These are phyloP conservation scores for Lactifluus subvellereus DNA, from an alignment of 768 basidiomycete species.

Conservation along the genomic window DNA sequence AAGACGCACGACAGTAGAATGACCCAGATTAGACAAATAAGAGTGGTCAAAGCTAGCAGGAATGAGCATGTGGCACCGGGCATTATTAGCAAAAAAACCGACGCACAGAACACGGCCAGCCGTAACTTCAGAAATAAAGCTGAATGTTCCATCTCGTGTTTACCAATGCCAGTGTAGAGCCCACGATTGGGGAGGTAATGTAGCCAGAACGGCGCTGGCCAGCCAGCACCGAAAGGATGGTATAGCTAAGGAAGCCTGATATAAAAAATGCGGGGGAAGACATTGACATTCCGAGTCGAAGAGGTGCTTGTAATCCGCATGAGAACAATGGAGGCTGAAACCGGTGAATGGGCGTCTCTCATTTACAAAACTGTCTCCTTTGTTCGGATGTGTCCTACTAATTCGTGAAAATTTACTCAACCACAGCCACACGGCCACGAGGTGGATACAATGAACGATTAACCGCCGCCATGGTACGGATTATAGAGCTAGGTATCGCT, in stretches of 20 bases:
- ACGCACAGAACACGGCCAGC: constrained; percentile 28
- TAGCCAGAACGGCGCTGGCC: constrained; percentile 15
- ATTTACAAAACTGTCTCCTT: background rate
- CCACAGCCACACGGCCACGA: background rate
- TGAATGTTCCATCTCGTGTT: constrained; percentile 25
- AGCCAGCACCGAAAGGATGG: constrained; percentile 14
- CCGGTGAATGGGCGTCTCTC: background rate
- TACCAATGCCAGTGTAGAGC: background rate
- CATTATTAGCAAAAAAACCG: background rate
- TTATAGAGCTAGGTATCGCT: background rate
- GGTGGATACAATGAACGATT: background rate
- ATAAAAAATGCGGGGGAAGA: background rate
- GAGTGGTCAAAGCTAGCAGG: constrained; percentile 37
- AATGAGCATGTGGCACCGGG: background rate
- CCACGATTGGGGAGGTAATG: background rate
- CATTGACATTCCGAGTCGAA: background rate
- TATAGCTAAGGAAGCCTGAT: background rate
- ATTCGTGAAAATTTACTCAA: background rate
- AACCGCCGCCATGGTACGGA: constrained; percentile 10
- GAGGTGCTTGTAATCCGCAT: background rate
- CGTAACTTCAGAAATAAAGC: constrained; percentile 28
- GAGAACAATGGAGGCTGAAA: constrained; percentile 8
- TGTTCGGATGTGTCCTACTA: background rate
- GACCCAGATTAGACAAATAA: constrained; percentile 45
- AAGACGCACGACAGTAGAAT: constrained; percentile 42